phyloP scores from a whole-genome alignment of 495 filamentous ascomycete species.

The Trichocladium antarcticum region DNA sequence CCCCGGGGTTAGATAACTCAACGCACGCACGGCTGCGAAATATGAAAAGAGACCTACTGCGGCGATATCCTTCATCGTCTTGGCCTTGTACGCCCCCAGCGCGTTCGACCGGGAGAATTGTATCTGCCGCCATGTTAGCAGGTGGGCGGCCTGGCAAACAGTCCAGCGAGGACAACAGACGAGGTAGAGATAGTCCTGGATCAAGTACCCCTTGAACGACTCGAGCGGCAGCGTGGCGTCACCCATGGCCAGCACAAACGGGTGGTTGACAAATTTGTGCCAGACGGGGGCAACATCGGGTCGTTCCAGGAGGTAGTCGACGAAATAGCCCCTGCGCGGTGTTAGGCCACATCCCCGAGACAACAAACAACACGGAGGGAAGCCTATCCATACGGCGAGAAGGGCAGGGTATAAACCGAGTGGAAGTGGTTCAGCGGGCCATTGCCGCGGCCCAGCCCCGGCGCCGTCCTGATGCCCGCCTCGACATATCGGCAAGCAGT shows the following conservation, averaged over 20 bases:
- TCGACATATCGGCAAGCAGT: constrained; percentile 69
- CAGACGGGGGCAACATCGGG: constrained; percentile 60
- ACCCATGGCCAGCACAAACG: constrained; percentile 67
- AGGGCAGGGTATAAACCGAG: constrained; percentile 66
- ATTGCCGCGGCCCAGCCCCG: constrained; percentile 63
- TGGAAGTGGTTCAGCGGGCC: constrained; percentile 95
- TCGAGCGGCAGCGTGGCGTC: constrained; percentile 59
- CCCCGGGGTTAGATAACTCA: not conserved
- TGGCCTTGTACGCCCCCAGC: constrained; percentile 71
- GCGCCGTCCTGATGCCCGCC: constrained; percentile 68
- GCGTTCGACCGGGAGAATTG: constrained; percentile 82
- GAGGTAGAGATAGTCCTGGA: constrained; percentile 84
- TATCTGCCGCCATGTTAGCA: constrained; percentile 36
- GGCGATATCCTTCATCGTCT: constrained; percentile 58
- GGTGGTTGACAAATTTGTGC: constrained; percentile 63
- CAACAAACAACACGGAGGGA: not conserved
- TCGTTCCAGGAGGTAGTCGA: constrained; percentile 73
- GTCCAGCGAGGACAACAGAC: constrained; percentile 33
- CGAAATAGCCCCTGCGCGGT: constrained; percentile 54
- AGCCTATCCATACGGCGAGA: constrained; percentile 52
- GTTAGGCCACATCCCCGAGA: not conserved
- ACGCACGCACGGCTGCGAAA: not conserved
- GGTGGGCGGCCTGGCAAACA: not conserved
- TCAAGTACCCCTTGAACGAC: constrained; percentile 71
- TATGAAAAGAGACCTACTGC: constrained; percentile 38